phyloP scores from a whole-genome alignment of 306 rosid genomes.

The Lupinus albus region DNA sequence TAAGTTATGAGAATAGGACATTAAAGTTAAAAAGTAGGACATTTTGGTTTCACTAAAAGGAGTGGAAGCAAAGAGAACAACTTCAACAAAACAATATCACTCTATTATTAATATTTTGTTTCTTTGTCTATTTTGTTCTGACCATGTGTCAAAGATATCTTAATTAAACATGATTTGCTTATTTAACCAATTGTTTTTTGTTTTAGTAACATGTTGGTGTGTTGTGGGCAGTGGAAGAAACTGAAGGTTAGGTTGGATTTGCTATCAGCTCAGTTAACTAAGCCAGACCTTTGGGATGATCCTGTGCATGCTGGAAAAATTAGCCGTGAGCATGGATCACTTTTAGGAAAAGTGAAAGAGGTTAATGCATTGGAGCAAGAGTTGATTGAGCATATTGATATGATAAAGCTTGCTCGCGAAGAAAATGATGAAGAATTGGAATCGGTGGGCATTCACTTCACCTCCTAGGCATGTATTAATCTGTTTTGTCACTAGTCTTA shows the following conservation, averaged over 20 bases:
- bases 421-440: conserved; percentile 84
- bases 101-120: neutral
- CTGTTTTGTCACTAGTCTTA: conserved; percentile 40
- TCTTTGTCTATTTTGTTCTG: neutral
- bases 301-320: conserved; percentile 71
- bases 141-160: neutral
- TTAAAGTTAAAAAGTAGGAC: neutral
- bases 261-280: conserved; percentile 64
- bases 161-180: conserved; percentile 4
- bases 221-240: conserved; percentile 79
- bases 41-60: no score
- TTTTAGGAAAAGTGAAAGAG: conserved; percentile 79
- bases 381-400: conserved; percentile 85
- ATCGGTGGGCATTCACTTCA: conserved; percentile 82
- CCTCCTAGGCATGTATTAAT: conserved; percentile 77
- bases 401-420: conserved; percentile 85
- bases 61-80: neutral
- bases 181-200: neutral
- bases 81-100: neutral
- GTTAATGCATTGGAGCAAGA: conserved; percentile 78
- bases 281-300: conserved; percentile 82
- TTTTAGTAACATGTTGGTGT: conserved; percentile 23
- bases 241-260: conserved; percentile 69
- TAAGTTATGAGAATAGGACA: neutral
- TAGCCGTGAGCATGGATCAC: conserved; percentile 89